These are phyloP conservation scores for Geotrichum armillariae DNA, from an alignment of 1,139 yeast genomes.

Conservation along the genomic window DNA sequence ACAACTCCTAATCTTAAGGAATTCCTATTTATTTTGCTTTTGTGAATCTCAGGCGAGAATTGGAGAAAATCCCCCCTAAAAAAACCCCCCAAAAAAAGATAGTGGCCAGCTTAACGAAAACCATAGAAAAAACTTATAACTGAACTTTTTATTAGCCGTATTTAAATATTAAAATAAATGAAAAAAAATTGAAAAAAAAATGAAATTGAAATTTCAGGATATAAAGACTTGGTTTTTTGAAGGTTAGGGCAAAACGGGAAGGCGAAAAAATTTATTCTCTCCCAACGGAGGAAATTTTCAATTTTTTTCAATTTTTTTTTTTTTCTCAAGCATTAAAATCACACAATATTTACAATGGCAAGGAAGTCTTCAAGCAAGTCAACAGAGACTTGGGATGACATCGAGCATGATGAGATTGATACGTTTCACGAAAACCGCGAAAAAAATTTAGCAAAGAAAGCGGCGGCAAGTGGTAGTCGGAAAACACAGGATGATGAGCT, in stretches of 20 bases:
- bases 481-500: slow-evolving; percentile 32
- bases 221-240: background rate
- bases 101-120: background rate
- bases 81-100: background rate
- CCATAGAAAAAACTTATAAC: background rate
- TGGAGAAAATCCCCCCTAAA: background rate
- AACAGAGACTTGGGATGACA: slow-evolving; percentile 20
- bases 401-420: slow-evolving; percentile 23
- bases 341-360: slow-evolving; percentile 12
- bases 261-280: background rate
- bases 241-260: background rate
- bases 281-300: slow-evolving; percentile 1
- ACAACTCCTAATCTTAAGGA: slow-evolving; percentile 40
- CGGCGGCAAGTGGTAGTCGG: slow-evolving; percentile 14
- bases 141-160: background rate
- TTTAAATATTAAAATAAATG: too few relatives aligned
- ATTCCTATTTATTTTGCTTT: slow-evolving; percentile 1
- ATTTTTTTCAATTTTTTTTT: slow-evolving; percentile 1
- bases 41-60: background rate
- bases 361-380: slow-evolving; percentile 16
- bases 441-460: slow-evolving; percentile 10
- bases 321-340: background rate
- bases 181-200: background rate
- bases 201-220: background rate
- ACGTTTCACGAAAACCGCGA: slow-evolving; percentile 21